phyloP scores from a whole-genome alignment of 176 grass and related monocot species.

The Triticum timopheevii region DNA sequence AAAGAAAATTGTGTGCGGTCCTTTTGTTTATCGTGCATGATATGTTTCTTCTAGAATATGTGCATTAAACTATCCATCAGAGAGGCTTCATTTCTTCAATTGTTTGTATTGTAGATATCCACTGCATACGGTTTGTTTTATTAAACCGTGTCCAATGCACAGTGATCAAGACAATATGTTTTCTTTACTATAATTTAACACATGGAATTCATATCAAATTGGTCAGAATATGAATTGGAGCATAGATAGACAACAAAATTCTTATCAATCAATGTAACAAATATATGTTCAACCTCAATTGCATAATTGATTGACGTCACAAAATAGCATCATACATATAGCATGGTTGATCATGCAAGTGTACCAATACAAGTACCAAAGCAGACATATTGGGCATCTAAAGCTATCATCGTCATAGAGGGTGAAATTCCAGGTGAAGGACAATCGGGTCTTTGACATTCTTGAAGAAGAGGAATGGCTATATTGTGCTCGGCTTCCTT shows the following conservation, averaged over 20 bases:
- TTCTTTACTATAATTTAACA: background rate
- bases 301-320: too few relatives aligned
- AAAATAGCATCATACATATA: background rate
- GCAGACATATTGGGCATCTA: too few relatives aligned
- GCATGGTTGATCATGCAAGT: background rate
- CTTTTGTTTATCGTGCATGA: background rate
- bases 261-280: background rate
- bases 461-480: too few relatives aligned
- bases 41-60: background rate
- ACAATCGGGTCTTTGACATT: too few relatives aligned
- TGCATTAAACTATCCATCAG: background rate
- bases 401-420: too few relatives aligned
- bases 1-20: background rate
- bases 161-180: background rate
- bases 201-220: background rate
- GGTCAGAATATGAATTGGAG: background rate
- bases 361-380: background rate
- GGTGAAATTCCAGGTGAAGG: too few relatives aligned
- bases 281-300: too few relatives aligned
- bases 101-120: background rate
- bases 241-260: background rate
- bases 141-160: background rate
- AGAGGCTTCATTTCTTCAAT: background rate
- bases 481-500: too few relatives aligned
- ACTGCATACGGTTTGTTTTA: background rate